phyloP scores from a whole-genome alignment of 2,329 filamentous ascomycete genomes.

The Penicillium palitans region DNA sequence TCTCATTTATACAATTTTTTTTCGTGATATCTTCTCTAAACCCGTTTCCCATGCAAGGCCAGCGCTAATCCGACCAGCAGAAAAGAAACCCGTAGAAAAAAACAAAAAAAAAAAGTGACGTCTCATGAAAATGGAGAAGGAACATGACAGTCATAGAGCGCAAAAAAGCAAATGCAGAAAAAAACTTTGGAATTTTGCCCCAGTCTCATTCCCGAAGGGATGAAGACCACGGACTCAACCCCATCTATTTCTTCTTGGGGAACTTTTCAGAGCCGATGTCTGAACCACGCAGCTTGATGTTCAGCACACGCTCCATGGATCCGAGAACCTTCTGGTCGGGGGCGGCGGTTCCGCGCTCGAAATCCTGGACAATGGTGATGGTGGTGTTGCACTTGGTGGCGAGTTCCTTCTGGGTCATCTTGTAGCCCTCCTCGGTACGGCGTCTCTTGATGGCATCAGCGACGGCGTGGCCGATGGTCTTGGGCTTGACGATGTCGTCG shows the following conservation, averaged over 20 bases:
- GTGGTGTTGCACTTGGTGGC: constrained; percentile 90
- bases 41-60: constrained; percentile 31
- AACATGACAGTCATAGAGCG: constrained; percentile 29
- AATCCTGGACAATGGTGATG: constrained; percentile 73
- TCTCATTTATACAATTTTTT: constrained; percentile 28
- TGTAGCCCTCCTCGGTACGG: constrained; percentile 79
- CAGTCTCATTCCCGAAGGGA: constrained; percentile 22
- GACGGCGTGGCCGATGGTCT: constrained; percentile 79
- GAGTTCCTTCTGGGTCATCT: constrained; percentile 90
- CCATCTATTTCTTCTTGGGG: constrained; percentile 66
- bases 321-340: constrained; percentile 82
- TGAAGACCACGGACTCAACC: constrained; percentile 30
- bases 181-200: constrained; percentile 12
- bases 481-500: constrained; percentile 97
- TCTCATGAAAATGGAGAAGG: constrained; percentile 20
- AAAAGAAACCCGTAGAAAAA: constrained; percentile 26
- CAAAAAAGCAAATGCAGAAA: constrained; percentile 21
- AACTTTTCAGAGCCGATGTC: constrained; percentile 86
- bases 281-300: constrained; percentile 79
- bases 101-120: constrained; percentile 15
- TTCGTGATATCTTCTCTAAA: constrained; percentile 22
- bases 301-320: constrained; percentile 79
- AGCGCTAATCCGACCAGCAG: constrained; percentile 38
- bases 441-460: constrained; percentile 79
- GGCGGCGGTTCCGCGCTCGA: constrained; percentile 75